Percentiles rank a stretch among this genome's conserved stretches.
Conservation (phyloP, 2,329 filamentous ascomycete genomes). For the Tolypocladium tropicale region DNA sequence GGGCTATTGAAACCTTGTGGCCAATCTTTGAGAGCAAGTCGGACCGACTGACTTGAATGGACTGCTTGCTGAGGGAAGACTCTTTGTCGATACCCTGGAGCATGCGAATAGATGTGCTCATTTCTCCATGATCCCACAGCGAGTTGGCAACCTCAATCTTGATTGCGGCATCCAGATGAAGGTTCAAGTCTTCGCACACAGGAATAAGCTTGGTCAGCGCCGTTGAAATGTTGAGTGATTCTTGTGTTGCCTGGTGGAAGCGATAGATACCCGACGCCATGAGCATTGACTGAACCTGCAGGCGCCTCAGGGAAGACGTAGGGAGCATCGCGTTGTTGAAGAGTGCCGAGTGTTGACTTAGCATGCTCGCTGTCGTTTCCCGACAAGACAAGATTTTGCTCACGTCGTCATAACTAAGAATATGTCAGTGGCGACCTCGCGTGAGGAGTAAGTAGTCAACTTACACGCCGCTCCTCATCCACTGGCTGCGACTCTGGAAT, state of each 20-base stretch:
- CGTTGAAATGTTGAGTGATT: slow-evolving; percentile 77
- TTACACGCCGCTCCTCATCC: slow-evolving; percentile 77
- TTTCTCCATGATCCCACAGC: slow-evolving; percentile 90
- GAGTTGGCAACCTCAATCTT: slow-evolving; percentile 80
- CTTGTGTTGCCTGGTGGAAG: slow-evolving; percentile 72
- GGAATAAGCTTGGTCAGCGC: slow-evolving; percentile 69
- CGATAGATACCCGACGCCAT: slow-evolving; percentile 66
- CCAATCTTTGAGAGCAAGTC: slow-evolving; percentile 81
- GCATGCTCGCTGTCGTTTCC: slow-evolving; percentile 69
- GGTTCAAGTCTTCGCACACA: slow-evolving; percentile 57
- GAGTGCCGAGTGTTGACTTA: slow-evolving; percentile 60
- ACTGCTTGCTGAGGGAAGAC: slow-evolving; percentile 54
- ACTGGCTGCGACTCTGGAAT: slow-evolving; percentile 57
- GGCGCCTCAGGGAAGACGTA: slow-evolving; percentile 52
- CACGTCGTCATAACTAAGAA: slow-evolving; percentile 60
- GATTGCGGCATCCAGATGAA: slow-evolving; percentile 68
- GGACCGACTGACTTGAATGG: slow-evolving; percentile 60
- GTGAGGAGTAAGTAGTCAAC: slow-evolving; percentile 12
- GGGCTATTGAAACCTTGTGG: slow-evolving; percentile 79
- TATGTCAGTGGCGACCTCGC: slow-evolving; percentile 3
- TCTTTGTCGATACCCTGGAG: slow-evolving; percentile 60
- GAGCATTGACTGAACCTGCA: slow-evolving; percentile 70
- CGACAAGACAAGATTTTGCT: slow-evolving; percentile 73
- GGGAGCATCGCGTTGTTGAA: slow-evolving; percentile 50
- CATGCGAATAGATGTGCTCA: slow-evolving; percentile 79